Percentiles rank a stretch among this genome's conserved stretches.
Conservation (phyloP, 1,139 yeast genomes). For the Yamadazyma blattariae region DNA sequence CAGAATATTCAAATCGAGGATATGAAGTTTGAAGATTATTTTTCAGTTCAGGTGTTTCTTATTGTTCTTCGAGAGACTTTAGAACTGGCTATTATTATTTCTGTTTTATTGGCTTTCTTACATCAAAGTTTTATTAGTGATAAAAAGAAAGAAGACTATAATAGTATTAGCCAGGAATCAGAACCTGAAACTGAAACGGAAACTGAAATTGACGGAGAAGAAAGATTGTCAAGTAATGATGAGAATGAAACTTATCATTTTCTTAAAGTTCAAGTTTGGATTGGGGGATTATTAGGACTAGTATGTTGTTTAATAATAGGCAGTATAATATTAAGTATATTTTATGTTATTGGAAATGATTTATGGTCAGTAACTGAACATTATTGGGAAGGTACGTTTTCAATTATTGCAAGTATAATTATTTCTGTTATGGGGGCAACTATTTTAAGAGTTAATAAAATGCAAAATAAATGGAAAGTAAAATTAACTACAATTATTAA, state of each 20-base stretch:
- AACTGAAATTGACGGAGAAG: background rate
- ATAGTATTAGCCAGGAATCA: background rate
- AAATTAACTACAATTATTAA: constrained; percentile 42
- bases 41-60: constrained; percentile 45
- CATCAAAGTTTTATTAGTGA: constrained; percentile 28
- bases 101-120: constrained; percentile 42
- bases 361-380: constrained; percentile 45
- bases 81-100: constrained; percentile 45
- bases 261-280: constrained; percentile 38
- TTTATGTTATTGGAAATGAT: constrained; percentile 38
- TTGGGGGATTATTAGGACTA: constrained; percentile 41
- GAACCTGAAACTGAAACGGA: constrained; percentile 3
- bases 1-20: background rate
- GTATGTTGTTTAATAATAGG: constrained; percentile 38
- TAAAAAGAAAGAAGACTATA: background rate
- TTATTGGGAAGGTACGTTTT: constrained; percentile 47
- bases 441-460: constrained; percentile 40
- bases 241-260: constrained; percentile 16
- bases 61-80: constrained; percentile 45
- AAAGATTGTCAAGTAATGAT: too few species aligned
- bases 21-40: constrained; percentile 23
- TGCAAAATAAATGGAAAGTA: constrained; percentile 85
- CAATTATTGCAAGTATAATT: constrained; percentile 41
- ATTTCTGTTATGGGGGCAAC: constrained; percentile 46
- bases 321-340: constrained; percentile 31